A percentile compares a stretch with the other conserved stretches of the same genome.
phyloP scores from a whole-genome alignment of 1,284 basidiomycete genomes.

The Malassezia furfur region DNA sequence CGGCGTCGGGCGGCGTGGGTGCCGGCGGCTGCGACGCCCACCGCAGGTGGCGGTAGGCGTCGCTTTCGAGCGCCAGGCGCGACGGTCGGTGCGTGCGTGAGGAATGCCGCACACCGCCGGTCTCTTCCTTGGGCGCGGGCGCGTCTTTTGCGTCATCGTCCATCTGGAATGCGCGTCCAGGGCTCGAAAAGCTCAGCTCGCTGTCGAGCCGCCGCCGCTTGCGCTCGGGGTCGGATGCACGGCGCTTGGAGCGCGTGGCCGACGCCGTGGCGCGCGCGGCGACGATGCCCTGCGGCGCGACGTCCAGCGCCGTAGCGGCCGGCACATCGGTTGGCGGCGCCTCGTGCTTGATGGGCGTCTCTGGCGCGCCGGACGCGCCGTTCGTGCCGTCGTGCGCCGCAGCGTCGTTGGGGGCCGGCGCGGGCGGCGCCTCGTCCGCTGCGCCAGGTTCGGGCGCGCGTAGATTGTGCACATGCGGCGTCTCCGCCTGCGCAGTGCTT shows the following conservation, averaged over 20 bases:
- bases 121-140: neutral
- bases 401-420: no score
- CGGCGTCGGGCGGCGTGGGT: neutral
- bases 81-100: conserved; percentile 9
- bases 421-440: no score
- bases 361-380: no score
- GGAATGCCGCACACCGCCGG: conserved; percentile 3
- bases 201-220: conserved; percentile 32
- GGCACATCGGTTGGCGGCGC: no score
- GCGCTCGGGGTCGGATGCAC: conserved; percentile 1
- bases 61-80: conserved; percentile 6
- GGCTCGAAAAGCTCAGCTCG: conserved; percentile 38
- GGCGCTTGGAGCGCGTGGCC: neutral
- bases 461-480: no score
- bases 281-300: no score
- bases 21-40: neutral
- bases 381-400: no score
- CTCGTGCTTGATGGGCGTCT: no score
- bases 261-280: no score
- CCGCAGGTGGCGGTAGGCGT: conserved; percentile 13
- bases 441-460: no score
- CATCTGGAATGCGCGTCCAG: conserved; percentile 35
- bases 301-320: no score
- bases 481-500: neutral
- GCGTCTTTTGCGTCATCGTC: conserved; percentile 4